Conservation (phyloP, 148 eudicot species). For the Rheum nobile region DNA sequence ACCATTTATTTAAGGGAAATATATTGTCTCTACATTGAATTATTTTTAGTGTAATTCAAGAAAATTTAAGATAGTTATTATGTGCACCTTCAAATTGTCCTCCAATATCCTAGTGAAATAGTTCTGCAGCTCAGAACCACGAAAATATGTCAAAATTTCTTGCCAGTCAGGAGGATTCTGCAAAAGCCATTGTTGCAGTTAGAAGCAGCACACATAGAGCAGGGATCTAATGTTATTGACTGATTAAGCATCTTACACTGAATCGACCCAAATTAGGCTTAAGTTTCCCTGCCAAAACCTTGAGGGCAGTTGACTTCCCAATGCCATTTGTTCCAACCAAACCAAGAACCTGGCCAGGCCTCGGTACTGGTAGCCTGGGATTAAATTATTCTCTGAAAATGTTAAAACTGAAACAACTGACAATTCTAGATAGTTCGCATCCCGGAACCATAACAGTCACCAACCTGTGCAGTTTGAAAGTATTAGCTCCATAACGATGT, state of each 20-base stretch:
- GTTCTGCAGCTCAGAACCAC: conserved; percentile 86
- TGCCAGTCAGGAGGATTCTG: conserved; percentile 99
- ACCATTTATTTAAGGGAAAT: background rate
- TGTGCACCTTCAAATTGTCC: conserved; percentile 70
- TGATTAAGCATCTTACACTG: conserved; percentile 30
- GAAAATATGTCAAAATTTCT: conserved; percentile 70
- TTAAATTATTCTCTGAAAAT: background rate
- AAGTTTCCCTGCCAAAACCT: conserved; percentile 95
- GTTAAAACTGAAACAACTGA: conserved; percentile 8
- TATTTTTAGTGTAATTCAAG: background rate
- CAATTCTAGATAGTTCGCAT: background rate
- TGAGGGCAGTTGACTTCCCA: conserved; percentile 95
- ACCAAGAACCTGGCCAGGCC: conserved; percentile 99
- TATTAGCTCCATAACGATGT: conserved; percentile 95
- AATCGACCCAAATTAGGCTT: conserved; percentile 95
- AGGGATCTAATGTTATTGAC: background rate
- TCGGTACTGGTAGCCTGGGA: conserved; percentile 85
- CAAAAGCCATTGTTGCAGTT: conserved; percentile 10
- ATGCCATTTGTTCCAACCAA: conserved; percentile 99
- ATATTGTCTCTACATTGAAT: background rate
- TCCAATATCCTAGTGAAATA: conserved; percentile 87
- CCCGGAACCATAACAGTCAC: conserved; percentile 7
- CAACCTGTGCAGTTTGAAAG: conserved; percentile 91
- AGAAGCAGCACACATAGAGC: conserved; percentile 3
- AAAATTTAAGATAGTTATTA: background rate